Conservation (phyloP, 352 stramenopile genomes). For the Achlya hypogyna region DNA sequence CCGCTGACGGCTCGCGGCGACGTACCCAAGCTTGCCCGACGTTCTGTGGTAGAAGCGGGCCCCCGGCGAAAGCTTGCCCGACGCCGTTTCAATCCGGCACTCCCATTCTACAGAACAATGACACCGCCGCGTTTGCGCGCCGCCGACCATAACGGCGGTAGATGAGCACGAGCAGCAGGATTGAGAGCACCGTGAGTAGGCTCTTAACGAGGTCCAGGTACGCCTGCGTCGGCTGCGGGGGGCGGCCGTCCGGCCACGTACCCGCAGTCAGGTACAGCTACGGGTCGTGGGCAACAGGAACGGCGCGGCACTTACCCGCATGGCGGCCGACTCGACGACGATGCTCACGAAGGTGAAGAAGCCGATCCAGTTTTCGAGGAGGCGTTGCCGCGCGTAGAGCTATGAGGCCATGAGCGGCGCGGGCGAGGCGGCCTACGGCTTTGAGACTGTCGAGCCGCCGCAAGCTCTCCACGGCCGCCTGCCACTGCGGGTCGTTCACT, state of each 20-base stretch:
- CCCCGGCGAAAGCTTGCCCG: neutral
- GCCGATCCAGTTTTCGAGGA: constrained; percentile 1
- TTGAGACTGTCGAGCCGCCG: neutral
- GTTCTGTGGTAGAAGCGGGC: neutral
- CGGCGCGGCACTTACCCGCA: neutral
- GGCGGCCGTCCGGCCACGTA: neutral
- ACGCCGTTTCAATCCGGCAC: neutral
- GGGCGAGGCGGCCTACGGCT: neutral
- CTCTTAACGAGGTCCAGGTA: neutral
- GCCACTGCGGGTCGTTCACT: neutral
- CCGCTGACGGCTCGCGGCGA: neutral
- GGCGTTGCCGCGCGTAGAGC: constrained; percentile 1
- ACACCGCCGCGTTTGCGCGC: neutral
- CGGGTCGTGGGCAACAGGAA: neutral
- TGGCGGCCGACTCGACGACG: neutral
- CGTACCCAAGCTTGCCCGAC: neutral
- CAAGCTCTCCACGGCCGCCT: neutral
- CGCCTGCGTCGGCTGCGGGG: neutral
- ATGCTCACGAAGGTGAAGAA: neutral
- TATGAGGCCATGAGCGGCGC: neutral
- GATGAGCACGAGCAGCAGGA: neutral
- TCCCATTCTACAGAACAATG: neutral
- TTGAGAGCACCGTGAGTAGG: neutral
- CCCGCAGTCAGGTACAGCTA: neutral
- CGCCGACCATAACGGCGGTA: neutral